Base-by-base conservation (phyloP, 257 asterid genomes). In the Lithospermum erythrorhizon region DNA sequence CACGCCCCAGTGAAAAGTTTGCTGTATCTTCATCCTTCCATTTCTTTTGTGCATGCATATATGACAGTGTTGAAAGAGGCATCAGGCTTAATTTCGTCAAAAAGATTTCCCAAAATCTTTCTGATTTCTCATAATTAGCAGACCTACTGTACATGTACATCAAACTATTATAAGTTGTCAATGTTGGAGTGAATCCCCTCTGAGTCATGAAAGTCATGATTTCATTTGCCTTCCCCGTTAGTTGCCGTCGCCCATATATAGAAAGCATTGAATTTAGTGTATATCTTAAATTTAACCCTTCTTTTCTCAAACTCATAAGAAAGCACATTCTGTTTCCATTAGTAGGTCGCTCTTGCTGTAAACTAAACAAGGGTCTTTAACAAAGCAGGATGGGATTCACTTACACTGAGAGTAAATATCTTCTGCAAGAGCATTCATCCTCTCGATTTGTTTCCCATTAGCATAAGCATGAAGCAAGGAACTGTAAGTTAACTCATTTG, bases 381-480 rank as follows among this genome's bases (percentile, higher is more conserved):
- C 65, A 91, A 77, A 59, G 79, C 76, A 2, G 78, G 66, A 55
- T 77, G 84, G 2, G 86, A 81, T 62, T 84, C 78, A 53, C 88
- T 72, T 21, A 25, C 56, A 16, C 94, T 82, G n/a, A 0, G 84
- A 74, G 70, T 78, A 79, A 70, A 91, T 84, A 17, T 86, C 84
- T 24, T 76, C 64, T 14, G 96, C 93, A 57, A 91, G 84, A 72
- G 61, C 57, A 14, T 77, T 77, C 45, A 91, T 73, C 74, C 75
- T 79, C 59, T 84, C 87, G 1, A 86, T 74, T 66, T 82, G 84
- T 77, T 81, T 88, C n/a, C 94, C 96, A 8, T 87, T 91, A 24
- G 88, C 90, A 66, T 84, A 91, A 13, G 98, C 93, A 70, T 91
- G 98, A 63, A 91, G 96, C 83, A 91, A 74, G 53, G 93, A 88